These are phyloP conservation scores for Botryotinia narcissicola DNA, from an alignment of 2,329 filamentous ascomycete genomes.

Conservation along the genomic window DNA sequence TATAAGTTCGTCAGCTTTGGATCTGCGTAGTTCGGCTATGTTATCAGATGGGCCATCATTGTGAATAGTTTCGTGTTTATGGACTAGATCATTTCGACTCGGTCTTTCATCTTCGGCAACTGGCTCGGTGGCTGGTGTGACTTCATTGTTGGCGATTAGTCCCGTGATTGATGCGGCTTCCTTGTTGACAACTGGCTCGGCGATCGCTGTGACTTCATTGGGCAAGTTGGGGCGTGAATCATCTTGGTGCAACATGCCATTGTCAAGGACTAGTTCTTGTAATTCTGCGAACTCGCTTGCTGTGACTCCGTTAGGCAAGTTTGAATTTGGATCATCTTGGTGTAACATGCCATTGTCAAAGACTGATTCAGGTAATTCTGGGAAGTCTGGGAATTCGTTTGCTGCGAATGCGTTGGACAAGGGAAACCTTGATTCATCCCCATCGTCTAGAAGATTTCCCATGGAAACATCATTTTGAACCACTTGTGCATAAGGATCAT, in stretches of 20 bases:
- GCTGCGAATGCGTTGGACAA: neutral
- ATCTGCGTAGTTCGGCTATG: neutral
- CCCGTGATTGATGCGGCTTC: neutral
- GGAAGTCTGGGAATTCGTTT: neutral
- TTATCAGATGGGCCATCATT: neutral
- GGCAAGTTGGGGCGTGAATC: neutral
- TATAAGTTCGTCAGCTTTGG: constrained; percentile 33
- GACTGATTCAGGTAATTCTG: no score
- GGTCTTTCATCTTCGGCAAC: neutral
- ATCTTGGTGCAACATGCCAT: neutral
- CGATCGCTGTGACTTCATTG: neutral
- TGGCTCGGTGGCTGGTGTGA: neutral
- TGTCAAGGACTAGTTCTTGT: neutral
- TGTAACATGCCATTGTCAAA: neutral
- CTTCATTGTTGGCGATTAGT: neutral
- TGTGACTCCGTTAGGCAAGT: neutral
- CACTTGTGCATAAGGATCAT: neutral
- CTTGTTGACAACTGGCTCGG: neutral
- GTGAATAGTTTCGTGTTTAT: neutral
- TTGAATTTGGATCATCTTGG: neutral
- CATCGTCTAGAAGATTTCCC: neutral
- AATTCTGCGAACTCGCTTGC: neutral
- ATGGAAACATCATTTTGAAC: neutral
- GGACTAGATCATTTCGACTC: neutral
- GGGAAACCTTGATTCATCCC: neutral